Conservation (phyloP, 2,329 filamentous ascomycete species). For the Aplosporella prunicola region DNA sequence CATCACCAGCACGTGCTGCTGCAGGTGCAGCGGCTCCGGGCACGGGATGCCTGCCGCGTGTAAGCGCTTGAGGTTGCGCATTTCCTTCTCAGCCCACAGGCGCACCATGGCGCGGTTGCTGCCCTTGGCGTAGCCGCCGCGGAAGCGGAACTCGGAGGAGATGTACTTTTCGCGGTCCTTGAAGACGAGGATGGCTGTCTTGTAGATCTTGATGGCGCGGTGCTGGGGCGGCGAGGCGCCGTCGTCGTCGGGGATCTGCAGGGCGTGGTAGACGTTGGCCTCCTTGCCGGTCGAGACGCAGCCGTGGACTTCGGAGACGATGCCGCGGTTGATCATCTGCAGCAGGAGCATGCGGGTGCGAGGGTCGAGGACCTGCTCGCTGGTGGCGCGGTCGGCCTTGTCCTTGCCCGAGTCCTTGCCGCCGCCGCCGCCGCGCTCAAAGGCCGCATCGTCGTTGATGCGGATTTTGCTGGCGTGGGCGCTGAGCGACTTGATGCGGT, state of each 20-base stretch:
- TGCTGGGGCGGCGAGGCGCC: constrained; percentile 49
- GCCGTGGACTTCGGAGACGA: constrained; percentile 86
- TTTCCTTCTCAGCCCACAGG: constrained; percentile 98
- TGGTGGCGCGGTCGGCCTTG: constrained; percentile 86
- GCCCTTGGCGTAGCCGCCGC: constrained; percentile 82
- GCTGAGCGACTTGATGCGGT: constrained; percentile 76
- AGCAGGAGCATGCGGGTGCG: constrained; percentile 90
- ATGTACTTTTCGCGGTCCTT: constrained; percentile 97
- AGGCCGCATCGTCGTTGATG: constrained; percentile 49
- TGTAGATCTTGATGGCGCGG: constrained; percentile 96
- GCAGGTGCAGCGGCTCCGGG: constrained; percentile 79
- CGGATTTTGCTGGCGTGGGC: constrained; percentile 80
- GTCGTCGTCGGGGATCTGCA: constrained; percentile 50
- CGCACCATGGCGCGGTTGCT: constrained; percentile 97
- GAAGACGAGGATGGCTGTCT: constrained; percentile 94
- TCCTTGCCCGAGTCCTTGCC: constrained; percentile 56
- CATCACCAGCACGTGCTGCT: constrained; percentile 95
- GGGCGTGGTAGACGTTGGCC: constrained; percentile 92
- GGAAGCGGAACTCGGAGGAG: constrained; percentile 85
- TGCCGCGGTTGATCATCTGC: constrained; percentile 87
- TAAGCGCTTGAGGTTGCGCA: constrained; percentile 81
- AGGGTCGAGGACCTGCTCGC: constrained; percentile 88
- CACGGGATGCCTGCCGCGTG: constrained; percentile 78
- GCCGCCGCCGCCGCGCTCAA: constrained; percentile 42
- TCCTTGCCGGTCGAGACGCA: constrained; percentile 96